phyloP scores from a whole-genome alignment of 225 moss, liverwort and hornwort genomes.

The Takakia lepidozioides region DNA sequence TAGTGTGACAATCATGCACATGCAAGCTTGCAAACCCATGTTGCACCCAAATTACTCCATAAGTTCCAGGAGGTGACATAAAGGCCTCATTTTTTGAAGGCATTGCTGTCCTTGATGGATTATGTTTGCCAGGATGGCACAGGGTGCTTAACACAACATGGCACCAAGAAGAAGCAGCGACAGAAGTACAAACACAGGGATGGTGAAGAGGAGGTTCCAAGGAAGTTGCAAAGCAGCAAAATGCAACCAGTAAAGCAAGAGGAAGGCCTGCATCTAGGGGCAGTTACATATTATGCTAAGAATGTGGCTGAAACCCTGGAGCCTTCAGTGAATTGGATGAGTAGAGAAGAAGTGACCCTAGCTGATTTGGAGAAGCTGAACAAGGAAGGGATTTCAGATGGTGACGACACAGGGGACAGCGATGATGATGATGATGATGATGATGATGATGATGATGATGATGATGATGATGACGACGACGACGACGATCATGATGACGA shows the following conservation, averaged over 20 bases:
- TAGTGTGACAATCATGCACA: no score
- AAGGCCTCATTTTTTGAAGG: no score
- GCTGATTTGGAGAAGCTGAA: constrained; percentile 74
- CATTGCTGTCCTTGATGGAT: no score
- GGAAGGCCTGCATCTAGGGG: constrained; percentile 14
- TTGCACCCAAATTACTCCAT: no score
- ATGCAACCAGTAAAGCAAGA: constrained; percentile 30
- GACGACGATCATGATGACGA: no score
- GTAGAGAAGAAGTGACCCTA: constrained; percentile 71
- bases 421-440: constrained; percentile 67
- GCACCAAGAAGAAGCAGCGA: constrained; percentile 18
- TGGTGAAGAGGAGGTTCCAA: constrained; percentile 16
- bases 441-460: constrained; percentile 38
- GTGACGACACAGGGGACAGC: constrained; percentile 61
- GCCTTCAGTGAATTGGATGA: constrained; percentile 79
- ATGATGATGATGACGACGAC: no score
- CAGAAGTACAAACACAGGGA: constrained; percentile 13
- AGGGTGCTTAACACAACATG: constrained; percentile 8
- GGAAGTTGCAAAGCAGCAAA: constrained; percentile 15
- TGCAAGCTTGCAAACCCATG: no score
- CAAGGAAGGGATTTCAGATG: constrained; percentile 66
- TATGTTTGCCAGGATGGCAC: no score
- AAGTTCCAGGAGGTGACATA: no score
- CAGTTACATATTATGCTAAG: constrained; percentile 20
- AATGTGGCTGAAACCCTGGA: constrained; percentile 27